A percentile compares a stretch with the other conserved stretches of the same genome.
phyloP scores from a whole-genome alignment of 2,329 filamentous ascomycete genomes.

The Trichoderma sp. region DNA sequence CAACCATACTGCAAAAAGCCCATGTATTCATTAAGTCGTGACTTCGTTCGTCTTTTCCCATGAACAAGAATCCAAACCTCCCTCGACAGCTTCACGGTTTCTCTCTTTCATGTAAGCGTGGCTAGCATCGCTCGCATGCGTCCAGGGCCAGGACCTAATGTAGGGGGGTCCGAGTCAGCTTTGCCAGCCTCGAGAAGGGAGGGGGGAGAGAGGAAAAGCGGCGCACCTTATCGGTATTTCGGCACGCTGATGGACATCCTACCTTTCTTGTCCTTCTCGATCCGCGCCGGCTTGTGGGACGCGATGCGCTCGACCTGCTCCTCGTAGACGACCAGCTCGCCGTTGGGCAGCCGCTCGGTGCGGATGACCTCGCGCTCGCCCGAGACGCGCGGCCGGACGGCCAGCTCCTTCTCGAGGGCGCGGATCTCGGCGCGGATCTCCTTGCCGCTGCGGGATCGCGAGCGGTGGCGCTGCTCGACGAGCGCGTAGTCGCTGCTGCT shows the following conservation, averaged over 20 bases:
- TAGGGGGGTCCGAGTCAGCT: slow-evolving; percentile 38
- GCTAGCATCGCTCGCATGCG: slow-evolving; percentile 71
- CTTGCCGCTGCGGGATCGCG: slow-evolving; percentile 53
- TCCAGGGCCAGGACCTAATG: slow-evolving; percentile 62
- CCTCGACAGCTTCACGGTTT: slow-evolving; percentile 40
- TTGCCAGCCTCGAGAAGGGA: slow-evolving; percentile 29
- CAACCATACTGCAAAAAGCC: too few relatives aligned
- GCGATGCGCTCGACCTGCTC: slow-evolving; percentile 59
- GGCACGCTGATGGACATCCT: slow-evolving; percentile 86
- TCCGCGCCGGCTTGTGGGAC: slow-evolving; percentile 61
- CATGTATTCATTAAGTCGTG: slow-evolving; percentile 23
- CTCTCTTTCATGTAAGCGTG: slow-evolving; percentile 56
- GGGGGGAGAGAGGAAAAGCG: slow-evolving; percentile 28
- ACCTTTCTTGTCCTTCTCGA: slow-evolving; percentile 94
- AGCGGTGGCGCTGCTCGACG: slow-evolving; percentile 46
- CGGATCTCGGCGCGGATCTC: slow-evolving; percentile 74
- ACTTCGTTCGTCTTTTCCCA: slow-evolving; percentile 17
- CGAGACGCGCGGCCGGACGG: slow-evolving; percentile 39
- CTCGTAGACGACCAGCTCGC: slow-evolving; percentile 65
- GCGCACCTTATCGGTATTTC: slow-evolving; percentile 64
- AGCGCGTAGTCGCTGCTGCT: slow-evolving; percentile 34
- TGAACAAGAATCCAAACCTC: neutral
- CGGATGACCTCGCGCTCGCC: slow-evolving; percentile 57
- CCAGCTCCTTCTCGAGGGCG: slow-evolving; percentile 61
- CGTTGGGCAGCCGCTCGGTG: slow-evolving; percentile 61